phyloP scores from a whole-genome alignment of 148 eudicot genomes.

The Simmondsia chinensis region DNA sequence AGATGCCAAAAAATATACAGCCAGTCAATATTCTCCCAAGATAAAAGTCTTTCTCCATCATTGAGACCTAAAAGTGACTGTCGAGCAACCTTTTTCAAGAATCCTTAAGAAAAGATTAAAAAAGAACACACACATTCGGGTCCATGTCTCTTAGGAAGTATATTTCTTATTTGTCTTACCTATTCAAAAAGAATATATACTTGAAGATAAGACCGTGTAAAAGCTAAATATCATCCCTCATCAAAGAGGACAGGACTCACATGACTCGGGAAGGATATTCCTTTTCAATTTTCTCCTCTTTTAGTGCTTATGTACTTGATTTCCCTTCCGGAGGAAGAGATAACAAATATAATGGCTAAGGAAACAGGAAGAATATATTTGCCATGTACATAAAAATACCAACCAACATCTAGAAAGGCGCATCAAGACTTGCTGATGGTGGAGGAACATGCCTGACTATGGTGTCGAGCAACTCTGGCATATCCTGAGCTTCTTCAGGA shows the following conservation, averaged over 20 bases:
- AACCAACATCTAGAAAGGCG: constrained; percentile 94
- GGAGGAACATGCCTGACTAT: constrained; percentile 72
- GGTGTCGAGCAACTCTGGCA: constrained; percentile 94
- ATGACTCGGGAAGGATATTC: not conserved
- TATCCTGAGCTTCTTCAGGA: constrained; percentile 58
- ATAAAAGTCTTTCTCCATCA: constrained; percentile 93
- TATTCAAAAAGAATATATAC: too few species aligned
- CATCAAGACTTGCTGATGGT: constrained; percentile 64
- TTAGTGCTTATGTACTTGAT: not conserved
- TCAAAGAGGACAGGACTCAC: constrained; percentile 1
- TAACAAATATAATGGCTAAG: not conserved
- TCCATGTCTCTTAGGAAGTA: too few species aligned
- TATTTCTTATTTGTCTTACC: too few species aligned
- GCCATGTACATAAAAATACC: constrained; percentile 12
- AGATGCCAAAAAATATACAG: constrained; percentile 61
- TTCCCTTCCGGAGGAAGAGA: not conserved
- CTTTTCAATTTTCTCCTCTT: constrained; percentile 1
- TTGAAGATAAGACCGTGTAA: too few species aligned
- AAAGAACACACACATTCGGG: too few species aligned
- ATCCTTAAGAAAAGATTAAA: too few species aligned
- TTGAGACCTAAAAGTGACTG: constrained; percentile 81
- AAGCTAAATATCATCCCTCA: not conserved
- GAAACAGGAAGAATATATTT: not conserved
- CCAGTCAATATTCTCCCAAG: constrained; percentile 94
- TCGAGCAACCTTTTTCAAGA: constrained; percentile 46